Percentiles rank a stretch among this genome's conserved stretches.
phyloP scores from a whole-genome alignment of 768 basidiomycete genomes.

The Rhodotorula sphaerocarpa region DNA sequence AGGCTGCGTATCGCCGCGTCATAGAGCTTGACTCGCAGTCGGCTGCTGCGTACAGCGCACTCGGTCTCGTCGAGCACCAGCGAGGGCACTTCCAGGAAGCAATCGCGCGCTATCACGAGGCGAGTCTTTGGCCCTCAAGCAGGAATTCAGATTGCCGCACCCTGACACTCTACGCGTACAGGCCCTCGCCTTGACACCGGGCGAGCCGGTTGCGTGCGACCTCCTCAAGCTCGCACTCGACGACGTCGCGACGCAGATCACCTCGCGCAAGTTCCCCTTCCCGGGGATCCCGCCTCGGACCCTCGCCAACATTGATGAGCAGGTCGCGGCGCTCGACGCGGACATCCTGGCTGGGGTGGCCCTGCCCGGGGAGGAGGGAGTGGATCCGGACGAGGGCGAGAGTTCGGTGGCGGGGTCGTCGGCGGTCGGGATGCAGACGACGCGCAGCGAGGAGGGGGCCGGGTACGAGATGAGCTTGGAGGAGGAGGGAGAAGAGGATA shows the following conservation, averaged over 20 bases:
- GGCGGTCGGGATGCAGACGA: not conserved
- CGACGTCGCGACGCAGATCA: constrained; percentile 9
- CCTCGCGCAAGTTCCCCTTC: constrained; percentile 10
- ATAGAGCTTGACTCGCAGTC: constrained; percentile 80
- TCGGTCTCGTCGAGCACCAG: constrained; percentile 81
- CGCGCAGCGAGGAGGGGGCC: constrained; percentile 1
- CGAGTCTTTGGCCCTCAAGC: constrained; percentile 46
- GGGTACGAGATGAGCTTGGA: constrained; percentile 2
- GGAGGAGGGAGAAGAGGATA: not conserved
- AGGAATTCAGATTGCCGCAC: not conserved
- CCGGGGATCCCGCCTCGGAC: constrained; percentile 22
- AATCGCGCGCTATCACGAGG: constrained; percentile 87
- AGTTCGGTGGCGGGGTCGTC: not conserved
- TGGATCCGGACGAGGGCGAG: not conserved
- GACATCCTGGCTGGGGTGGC: constrained; percentile 1
- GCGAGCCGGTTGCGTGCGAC: constrained; percentile 25
- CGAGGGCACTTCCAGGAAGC: constrained; percentile 65
- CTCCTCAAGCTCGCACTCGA: constrained; percentile 27
- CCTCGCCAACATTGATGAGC: constrained; percentile 13
- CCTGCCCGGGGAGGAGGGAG: not conserved
- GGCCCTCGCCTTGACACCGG: constrained; percentile 22
- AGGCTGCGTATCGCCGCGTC: constrained; percentile 64
- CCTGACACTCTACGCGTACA: no score
- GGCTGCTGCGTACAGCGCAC: constrained; percentile 68
- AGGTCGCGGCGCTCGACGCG: constrained; percentile 28